Evolutionary conservation across 805 yeast species (phyloP).

Genomic region (Nakazawaea laoshanensis): DNA sequence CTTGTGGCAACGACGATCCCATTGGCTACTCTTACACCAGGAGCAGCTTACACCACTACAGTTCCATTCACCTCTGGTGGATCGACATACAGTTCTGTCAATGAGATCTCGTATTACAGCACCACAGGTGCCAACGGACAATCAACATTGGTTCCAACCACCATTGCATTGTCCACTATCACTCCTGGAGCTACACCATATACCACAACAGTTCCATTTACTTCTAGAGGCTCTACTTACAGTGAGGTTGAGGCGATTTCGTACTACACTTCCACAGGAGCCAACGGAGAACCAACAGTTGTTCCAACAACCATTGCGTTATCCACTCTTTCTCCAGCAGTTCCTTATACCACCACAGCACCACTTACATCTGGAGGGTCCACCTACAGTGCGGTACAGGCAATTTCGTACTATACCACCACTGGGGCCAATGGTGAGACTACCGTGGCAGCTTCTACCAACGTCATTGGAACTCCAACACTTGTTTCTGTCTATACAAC

Average conservation of each 20-base stretch:
- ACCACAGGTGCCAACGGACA: slow-evolving; percentile 4
- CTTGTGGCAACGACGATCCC: slow-evolving; percentile 4
- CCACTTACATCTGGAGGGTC: slow-evolving; percentile 1
- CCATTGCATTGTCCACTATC: slow-evolving; percentile 1
- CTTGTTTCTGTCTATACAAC: background rate
- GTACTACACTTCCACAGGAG: slow-evolving; percentile 6
- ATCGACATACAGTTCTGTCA: background rate
- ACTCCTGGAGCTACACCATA: slow-evolving; percentile 1
- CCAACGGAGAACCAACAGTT: slow-evolving; percentile 2
- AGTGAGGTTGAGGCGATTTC: slow-evolving; percentile 2
- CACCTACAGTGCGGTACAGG: slow-evolving; percentile 1
- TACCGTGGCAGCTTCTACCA: background rate
- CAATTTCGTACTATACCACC: slow-evolving; percentile 1
- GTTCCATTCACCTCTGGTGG: slow-evolving; percentile 3
- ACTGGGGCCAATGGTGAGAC: slow-evolving; percentile 1
- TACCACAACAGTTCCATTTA: slow-evolving; percentile 3
- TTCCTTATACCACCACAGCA: slow-evolving; percentile 1
- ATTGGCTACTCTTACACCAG: slow-evolving; percentile 1
- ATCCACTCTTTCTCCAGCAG: background rate
- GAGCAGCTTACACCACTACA: background rate
- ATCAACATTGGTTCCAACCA: slow-evolving; percentile 1
- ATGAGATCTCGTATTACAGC: slow-evolving; percentile 1
- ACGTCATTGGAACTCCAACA: background rate
- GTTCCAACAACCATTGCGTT: slow-evolving; percentile 4
- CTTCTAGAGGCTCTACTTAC: slow-evolving; percentile 2